Evolutionary conservation across 2,329 filamentous ascomycete species (phyloP).

Genomic region (Colletotrichum tropicale): DNA sequence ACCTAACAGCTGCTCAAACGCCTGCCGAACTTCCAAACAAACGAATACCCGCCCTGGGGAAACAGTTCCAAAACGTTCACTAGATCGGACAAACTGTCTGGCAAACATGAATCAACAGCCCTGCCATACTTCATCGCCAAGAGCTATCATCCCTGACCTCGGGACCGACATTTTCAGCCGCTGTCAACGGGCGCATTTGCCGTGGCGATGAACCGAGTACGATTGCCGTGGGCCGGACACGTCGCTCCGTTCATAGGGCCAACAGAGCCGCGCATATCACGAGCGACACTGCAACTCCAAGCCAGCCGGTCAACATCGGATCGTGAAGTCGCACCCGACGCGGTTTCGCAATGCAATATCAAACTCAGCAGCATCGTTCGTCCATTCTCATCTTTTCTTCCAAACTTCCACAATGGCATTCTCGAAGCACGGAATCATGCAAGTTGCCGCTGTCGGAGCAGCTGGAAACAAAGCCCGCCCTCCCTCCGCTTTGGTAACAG

Average conservation of each 20-base stretch:
- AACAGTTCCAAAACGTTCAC: neutral
- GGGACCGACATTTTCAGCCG: neutral
- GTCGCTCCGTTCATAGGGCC: neutral
- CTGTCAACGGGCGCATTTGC: neutral
- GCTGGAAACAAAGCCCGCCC: neutral
- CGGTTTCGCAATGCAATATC: neutral
- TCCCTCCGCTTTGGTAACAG: neutral
- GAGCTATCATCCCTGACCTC: neutral
- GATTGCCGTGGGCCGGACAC: neutral
- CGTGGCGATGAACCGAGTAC: neutral
- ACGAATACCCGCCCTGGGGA: neutral
- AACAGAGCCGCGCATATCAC: neutral
- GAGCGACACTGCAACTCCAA: neutral
- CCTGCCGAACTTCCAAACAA: neutral
- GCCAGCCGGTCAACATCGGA: neutral
- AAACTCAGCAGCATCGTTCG: neutral
- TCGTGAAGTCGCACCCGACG: neutral
- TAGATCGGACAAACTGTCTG: neutral
- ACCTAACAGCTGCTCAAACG: neutral
- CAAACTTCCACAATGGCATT: neutral
- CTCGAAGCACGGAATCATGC: neutral
- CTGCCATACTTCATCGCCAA: neutral
- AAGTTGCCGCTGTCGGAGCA: neutral
- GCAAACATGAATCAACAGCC: neutral
- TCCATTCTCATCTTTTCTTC: neutral